Evolutionary conservation across 129 eudicot genomes (phyloP).

Genomic region (Erigeron canadensis): DNA sequence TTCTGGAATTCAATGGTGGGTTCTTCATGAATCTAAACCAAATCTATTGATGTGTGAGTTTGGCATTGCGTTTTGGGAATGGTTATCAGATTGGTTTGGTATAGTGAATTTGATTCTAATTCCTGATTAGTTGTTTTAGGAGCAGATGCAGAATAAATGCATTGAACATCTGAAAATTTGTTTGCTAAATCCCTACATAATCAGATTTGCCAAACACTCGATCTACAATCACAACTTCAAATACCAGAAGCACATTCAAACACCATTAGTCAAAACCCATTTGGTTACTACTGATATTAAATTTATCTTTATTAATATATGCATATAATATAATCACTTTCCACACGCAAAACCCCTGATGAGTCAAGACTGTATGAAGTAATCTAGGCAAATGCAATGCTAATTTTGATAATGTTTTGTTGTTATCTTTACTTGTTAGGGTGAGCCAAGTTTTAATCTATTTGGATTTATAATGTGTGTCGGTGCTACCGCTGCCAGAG

Average conservation of each 20-base stretch:
- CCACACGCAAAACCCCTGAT: neutral
- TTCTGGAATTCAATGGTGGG: neutral
- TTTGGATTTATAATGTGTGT: conserved; percentile 80
- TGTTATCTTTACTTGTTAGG: conserved; percentile 30
- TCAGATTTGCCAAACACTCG: neutral
- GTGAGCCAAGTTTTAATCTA: conserved; percentile 83
- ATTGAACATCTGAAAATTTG: neutral
- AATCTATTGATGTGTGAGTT: neutral
- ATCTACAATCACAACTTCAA: too few species aligned
- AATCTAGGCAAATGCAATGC: neutral
- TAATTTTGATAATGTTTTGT: neutral
- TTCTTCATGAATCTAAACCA: neutral
- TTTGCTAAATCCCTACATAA: neutral
- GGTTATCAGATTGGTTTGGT: neutral
- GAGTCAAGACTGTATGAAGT: neutral
- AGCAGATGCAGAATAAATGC: neutral
- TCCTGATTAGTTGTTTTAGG: neutral
- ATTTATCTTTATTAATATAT: too few species aligned
- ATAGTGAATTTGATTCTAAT: neutral
- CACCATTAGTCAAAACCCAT: too few species aligned
- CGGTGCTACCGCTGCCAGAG: conserved; percentile 93
- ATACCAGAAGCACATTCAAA: too few species aligned
- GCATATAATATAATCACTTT: neutral
- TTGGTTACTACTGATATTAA: too few species aligned
- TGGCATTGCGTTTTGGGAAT: neutral